These are phyloP conservation scores for Phanerochaete carnosa DNA, from an alignment of 768 basidiomycete species.

Conservation along the genomic window DNA sequence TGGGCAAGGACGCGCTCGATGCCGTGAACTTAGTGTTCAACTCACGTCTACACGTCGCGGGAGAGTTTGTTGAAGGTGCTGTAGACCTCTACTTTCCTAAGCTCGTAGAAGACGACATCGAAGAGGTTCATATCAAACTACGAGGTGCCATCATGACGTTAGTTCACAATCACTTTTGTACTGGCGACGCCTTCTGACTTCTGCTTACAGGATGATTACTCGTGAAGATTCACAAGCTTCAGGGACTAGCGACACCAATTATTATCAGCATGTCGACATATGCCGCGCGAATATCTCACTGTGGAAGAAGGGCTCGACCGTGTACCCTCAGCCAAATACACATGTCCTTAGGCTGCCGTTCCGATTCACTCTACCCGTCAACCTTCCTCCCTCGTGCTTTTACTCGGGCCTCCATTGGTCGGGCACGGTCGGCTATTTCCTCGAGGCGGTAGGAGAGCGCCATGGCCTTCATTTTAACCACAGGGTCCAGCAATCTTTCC, in stretches of 20 bases:
- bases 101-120: conserved; percentile 13
- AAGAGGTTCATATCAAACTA: conserved; percentile 18
- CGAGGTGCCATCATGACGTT: conserved; percentile 20
- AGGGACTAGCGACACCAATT: neutral
- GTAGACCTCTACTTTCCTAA: conserved; percentile 16
- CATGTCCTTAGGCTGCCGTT: conserved; percentile 19
- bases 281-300: conserved; percentile 12
- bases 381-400: conserved; percentile 18
- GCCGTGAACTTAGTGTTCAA: conserved; percentile 15
- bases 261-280: conserved; percentile 11
- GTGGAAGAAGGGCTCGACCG: conserved; percentile 10
- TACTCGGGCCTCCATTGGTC: conserved; percentile 8
- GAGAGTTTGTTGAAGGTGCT: conserved; percentile 13
- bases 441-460: conserved; percentile 18
- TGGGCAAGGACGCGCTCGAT: conserved; percentile 17
- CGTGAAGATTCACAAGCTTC: conserved; percentile 4
- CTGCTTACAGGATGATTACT: neutral
- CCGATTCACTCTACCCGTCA: conserved; percentile 12
- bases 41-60: conserved; percentile 12
- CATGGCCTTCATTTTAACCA: conserved; percentile 15
- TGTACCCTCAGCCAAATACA: conserved; percentile 11
- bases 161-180: conserved; percentile 8
- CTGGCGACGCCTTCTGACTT: neutral
- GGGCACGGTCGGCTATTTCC: conserved; percentile 16
- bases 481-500: conserved; percentile 7